Base-by-base conservation (phyloP, 805 yeast genomes). In the Debaryomyces hansenii region DNA sequence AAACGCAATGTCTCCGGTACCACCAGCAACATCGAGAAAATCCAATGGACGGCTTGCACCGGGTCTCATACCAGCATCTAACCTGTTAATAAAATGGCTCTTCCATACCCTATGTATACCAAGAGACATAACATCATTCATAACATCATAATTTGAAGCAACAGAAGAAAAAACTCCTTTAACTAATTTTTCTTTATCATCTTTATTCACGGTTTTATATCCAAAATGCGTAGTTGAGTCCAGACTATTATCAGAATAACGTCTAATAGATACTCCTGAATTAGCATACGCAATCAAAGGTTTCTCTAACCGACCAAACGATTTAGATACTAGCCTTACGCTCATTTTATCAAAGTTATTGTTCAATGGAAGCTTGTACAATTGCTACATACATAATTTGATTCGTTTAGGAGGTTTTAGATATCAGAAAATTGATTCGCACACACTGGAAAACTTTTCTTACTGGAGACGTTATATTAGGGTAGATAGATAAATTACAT, bases 111-210 rank as follows among this genome's bases (percentile, higher is more conserved):
- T 78, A 66, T 94, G 99, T 40, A 94, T 79, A 36, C 99, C 99
- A 64, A 91, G 66, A 5, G 97, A 89, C 99, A 94, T 94, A 37
- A 90, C 96, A 69, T 94, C 99, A 71, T 94, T 94, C 99, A 94
- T 94, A 42, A 90, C 76, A 70, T 94, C 99, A 66, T 94, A 94
- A 46, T 83, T 90, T 31, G 90, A 81, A 3, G 99, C 99, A 34
- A 94, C 99, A 4, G 95, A 87, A 5, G 96, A 87, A 66, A 94
- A 94, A 21, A 94, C 98, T 20, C 85, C 84, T 41, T 88, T 86
- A n/a, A 72, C 96, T 41, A 89, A 67, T 56, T 83, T 79, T 64
- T 92, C 96, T 69, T 92, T 92, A 52, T 89, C 87, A 24, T 80
- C 80, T 50, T 78, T 82, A 16, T 85, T 81, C 21, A 94, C 96